Evolutionary conservation across 2,329 filamentous ascomycete species (phyloP), one percentile per base, ranked within the genome.

Genomic region (Trichophyton mentagrophytes): DNA sequence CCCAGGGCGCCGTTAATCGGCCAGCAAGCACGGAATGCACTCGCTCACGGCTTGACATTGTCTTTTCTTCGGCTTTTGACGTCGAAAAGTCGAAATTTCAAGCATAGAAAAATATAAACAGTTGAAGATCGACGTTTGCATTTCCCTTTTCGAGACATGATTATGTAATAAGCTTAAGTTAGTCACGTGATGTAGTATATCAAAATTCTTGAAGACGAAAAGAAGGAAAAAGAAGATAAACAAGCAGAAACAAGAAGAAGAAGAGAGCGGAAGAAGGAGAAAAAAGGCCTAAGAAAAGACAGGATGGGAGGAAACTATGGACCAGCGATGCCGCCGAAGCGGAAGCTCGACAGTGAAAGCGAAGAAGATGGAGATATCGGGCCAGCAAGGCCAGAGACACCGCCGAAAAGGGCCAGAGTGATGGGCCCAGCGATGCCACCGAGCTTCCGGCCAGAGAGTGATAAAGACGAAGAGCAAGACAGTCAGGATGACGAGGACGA

Each of bases 351-450:
- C 5, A 57, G 49, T 2, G 36, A 61, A 17, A 44, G 13, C 11
- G 59, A 60, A 11, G 42, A 20, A 33, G 40, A 51, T 2, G 56
- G 25, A 58, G 38, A 58, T 20, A 38, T 36, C 13, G 25, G 36
- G 2, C 25, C 22, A 38, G 5, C 20, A 4, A 33, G 40, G 13
- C 44, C 57, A 38, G 49, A 46, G 3, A 57, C 33, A 11, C 57
- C 55, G 36, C 58, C 25, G 4, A 82, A 82, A 70, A 77, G 77
- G 64, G 73, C 76, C 65, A 76, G 77, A 65, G 72, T 80, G n/a
- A 70, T 78, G 60, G 81, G 81, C 40, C 82, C 82, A 60, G 77
- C 79, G 27, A 74, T 76, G 47, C 79, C 78, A 51, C 71, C 78
- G 44, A 65, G 69, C 22, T 17, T 22, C 9, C 51, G 51, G 9